Percentiles rank a stretch among this genome's conserved stretches.
Evolutionary conservation across 441 rosid species (phyloP).

Genomic region (Brassica hybrid): DNA sequence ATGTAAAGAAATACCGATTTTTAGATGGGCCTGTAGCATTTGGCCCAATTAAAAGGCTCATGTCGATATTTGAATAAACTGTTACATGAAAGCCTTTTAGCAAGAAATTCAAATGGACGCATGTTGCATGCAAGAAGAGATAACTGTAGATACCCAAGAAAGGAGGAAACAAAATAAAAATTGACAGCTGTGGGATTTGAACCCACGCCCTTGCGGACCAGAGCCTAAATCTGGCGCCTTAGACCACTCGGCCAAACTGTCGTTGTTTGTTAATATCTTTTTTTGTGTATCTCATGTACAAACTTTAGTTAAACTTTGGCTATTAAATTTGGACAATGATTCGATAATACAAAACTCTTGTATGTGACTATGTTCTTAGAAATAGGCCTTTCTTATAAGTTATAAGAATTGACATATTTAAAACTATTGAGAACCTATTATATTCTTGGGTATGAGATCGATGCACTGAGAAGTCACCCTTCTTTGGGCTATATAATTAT

Average conservation of each 20-base stretch:
- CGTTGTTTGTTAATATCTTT: neutral
- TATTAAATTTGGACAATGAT: neutral
- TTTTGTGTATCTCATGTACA: neutral
- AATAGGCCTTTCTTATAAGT: neutral
- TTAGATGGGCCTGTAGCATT: too few species aligned
- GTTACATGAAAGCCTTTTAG: too few species aligned
- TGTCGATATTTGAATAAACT: too few species aligned
- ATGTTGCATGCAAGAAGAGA: too few species aligned
- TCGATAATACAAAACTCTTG: neutral
- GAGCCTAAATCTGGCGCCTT: slow-evolving; percentile 99
- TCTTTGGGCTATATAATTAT: neutral
- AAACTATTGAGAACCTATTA: neutral
- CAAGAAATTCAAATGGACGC: too few species aligned
- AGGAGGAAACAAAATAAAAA: slow-evolving; percentile 35
- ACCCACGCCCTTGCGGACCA: slow-evolving; percentile 99
- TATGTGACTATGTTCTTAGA: neutral
- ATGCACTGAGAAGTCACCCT: neutral
- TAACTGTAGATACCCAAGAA: neutral
- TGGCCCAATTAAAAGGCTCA: too few species aligned
- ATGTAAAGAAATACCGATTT: too few species aligned
- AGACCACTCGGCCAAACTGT: slow-evolving; percentile 99
- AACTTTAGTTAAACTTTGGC: neutral
- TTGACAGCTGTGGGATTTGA: slow-evolving; percentile 97
- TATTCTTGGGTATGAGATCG: neutral
- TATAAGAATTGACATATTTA: neutral